Evolutionary conservation across 768 basidiomycete genomes (phyloP).

Genomic region (Suillus fuscotomentosus): DNA sequence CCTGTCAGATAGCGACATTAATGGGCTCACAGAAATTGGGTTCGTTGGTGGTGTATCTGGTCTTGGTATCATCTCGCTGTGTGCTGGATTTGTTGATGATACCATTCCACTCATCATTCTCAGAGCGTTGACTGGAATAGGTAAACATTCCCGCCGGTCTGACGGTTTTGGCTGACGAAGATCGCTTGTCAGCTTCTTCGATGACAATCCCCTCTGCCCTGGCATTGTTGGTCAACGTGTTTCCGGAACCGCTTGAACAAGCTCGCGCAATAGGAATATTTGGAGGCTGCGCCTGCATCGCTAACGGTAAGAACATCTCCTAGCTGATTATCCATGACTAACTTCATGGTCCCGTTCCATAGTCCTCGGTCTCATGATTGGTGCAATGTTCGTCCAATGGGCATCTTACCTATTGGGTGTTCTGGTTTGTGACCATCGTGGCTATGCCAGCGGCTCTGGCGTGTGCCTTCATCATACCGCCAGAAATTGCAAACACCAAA

Average conservation of each 20-base stretch:
- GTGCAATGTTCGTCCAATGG: conserved; percentile 41
- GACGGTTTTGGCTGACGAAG: conserved; percentile 4
- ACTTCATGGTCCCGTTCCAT: neutral
- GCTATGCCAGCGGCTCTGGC: conserved; percentile 30
- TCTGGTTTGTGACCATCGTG: conserved; percentile 46
- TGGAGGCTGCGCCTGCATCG: conserved; percentile 45
- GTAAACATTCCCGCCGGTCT: conserved; percentile 20
- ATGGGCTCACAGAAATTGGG: conserved; percentile 29
- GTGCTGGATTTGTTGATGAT: conserved; percentile 44
- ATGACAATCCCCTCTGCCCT: conserved; percentile 52
- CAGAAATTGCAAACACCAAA: conserved; percentile 10
- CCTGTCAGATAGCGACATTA: neutral
- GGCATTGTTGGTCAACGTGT: conserved; percentile 49
- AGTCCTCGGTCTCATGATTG: conserved; percentile 44
- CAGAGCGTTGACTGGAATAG: conserved; percentile 49
- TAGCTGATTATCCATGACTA: neutral
- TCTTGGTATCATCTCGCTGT: conserved; percentile 44
- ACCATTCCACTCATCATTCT: conserved; percentile 50
- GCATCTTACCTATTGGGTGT: conserved; percentile 50
- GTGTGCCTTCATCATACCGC: conserved; percentile 36
- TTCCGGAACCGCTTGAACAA: conserved; percentile 45
- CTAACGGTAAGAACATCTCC: conserved; percentile 34
- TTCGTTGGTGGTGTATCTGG: conserved; percentile 40
- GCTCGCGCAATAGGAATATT: conserved; percentile 47
- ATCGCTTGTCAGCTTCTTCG: conserved; percentile 36